Evolutionary conservation across 495 filamentous ascomycete species (phyloP), one percentile per base, ranked within the genome.

Genomic region (Penicillium soppii): DNA sequence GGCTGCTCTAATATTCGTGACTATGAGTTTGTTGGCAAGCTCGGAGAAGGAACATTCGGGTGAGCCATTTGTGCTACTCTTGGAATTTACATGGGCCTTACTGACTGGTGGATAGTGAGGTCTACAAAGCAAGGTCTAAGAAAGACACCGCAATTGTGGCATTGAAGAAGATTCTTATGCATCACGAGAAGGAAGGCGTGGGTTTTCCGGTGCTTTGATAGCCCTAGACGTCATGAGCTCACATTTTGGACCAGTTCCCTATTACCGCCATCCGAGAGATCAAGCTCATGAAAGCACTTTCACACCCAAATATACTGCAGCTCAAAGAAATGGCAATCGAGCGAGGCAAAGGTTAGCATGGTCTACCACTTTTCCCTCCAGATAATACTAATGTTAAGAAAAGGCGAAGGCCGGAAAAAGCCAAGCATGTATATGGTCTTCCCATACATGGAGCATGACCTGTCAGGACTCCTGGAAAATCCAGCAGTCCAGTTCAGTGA

Each of bases 31-130:
- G 68, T 92, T 52, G 86, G 84, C 41, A 99, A 99, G 74, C 81
- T 99, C 42, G 94, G 94, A 54, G 95, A 99, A 68, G 94, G 94
- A 43, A 99, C 94, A 16, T 99, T 99, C 71, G 94, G 92, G 88
- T 91, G 65, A 50, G 81, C 62, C 7, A n/a, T 32, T 7, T 7
- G 10, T 7, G 21, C 8, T 12, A 23, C 12, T 8, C 12, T 26
- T 8, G 17, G n/a, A 17, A 19, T 15, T 22, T 9, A 35, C n/a
- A n/a, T n/a, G n/a, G n/a, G 17, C 15, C 49, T 52, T 33, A 57
- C 59, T 59, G 23, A 61, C 49, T 22, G 5, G n/a, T 53, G 39
- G 25, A 20, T 54, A 91, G 89, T 52, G 91, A 96, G 74, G 94
- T 98, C 43, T 88, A 97, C 67, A 92, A 92, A 59, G 94, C 91